Evolutionary conservation across 257 asterid species (phyloP).

Genomic region (Solanum clarkiae): DNA sequence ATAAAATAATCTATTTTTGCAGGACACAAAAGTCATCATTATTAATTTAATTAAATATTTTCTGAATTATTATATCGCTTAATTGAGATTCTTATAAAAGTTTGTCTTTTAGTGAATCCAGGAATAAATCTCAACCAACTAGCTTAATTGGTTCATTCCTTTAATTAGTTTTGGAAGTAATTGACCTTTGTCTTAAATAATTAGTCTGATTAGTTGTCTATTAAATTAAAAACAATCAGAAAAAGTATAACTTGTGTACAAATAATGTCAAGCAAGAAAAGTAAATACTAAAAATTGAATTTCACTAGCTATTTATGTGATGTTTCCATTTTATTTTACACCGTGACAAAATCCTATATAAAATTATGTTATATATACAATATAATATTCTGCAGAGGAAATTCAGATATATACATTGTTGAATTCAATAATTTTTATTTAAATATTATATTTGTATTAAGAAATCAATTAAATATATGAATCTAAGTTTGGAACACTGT

Average conservation of each 20-base stretch:
- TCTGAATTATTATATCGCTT: background rate
- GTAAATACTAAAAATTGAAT: background rate
- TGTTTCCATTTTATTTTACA: background rate
- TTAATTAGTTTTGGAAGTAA: background rate
- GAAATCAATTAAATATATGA: too few relatives aligned
- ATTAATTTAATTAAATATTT: background rate
- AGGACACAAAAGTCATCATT: background rate
- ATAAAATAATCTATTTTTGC: background rate
- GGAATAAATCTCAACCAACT: background rate
- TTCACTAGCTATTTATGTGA: background rate
- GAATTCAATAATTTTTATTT: too few relatives aligned
- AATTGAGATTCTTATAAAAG: background rate
- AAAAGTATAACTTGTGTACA: background rate
- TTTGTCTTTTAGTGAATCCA: background rate
- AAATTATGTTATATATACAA: too few relatives aligned
- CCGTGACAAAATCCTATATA: background rate
- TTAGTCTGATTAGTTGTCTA: too few relatives aligned
- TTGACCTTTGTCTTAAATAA: background rate
- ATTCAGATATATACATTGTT: too few relatives aligned
- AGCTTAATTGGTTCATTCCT: background rate
- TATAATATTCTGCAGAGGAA: too few relatives aligned
- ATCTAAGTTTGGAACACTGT: too few relatives aligned
- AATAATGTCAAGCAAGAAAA: background rate
- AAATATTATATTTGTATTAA: too few relatives aligned
- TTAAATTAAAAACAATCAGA: too few relatives aligned